Evolutionary conservation across 2,329 filamentous ascomycete genomes (phyloP).

Genomic region (Cercospora sp.): DNA sequence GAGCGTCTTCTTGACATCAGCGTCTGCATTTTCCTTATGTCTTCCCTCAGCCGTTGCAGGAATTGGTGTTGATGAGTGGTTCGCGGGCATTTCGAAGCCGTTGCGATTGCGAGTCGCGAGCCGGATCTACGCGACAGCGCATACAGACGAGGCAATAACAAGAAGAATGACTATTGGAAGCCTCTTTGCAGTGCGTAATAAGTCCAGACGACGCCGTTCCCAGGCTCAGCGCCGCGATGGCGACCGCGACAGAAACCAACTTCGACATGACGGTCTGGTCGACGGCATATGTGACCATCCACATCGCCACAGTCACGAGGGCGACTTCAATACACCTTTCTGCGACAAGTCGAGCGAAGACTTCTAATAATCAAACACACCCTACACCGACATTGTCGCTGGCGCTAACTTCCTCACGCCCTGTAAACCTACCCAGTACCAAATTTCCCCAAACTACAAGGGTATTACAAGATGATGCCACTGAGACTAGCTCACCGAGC

Average conservation of each 20-base stretch:
- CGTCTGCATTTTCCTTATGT: not conserved
- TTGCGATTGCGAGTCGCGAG: not conserved
- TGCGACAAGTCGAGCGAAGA: not conserved
- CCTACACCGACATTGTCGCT: not conserved
- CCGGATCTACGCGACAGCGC: not conserved
- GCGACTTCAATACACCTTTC: not conserved
- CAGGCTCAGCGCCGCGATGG: not conserved
- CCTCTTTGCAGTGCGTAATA: not conserved
- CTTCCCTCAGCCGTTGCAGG: not conserved
- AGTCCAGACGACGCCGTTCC: not conserved
- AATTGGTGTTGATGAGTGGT: not conserved
- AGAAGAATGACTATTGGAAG: conserved; percentile 2
- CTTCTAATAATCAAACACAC: not conserved
- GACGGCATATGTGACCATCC: conserved; percentile 9
- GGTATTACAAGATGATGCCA: not conserved
- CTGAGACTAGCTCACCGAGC: not conserved
- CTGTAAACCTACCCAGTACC: conserved; percentile 8
- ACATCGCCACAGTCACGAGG: conserved; percentile 1
- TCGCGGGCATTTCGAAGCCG: not conserved
- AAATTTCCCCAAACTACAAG: conserved; percentile 11
- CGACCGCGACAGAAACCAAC: conserved; percentile 6
- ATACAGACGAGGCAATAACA: not conserved
- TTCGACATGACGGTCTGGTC: conserved; percentile 2
- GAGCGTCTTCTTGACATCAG: not conserved
- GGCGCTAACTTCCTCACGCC: conserved; percentile 4